Percentiles rank a stretch among this genome's conserved stretches.
These are phyloP conservation scores for Pseudogymnoascus sp. DNA, from an alignment of 2,329 filamentous ascomycete genomes.

Conservation along the genomic window DNA sequence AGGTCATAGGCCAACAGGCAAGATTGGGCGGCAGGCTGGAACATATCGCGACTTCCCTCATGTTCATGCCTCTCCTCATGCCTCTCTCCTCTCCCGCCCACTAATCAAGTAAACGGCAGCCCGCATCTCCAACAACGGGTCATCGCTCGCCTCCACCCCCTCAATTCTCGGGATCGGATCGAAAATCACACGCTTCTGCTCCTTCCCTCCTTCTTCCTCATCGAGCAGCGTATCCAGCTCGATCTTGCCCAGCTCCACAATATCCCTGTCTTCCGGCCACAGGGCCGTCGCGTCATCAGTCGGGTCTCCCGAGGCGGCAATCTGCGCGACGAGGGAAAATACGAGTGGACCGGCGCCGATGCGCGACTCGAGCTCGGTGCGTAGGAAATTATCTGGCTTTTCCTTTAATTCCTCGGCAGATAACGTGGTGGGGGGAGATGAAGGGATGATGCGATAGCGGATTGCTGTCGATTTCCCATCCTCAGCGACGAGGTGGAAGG, in stretches of 20 bases:
- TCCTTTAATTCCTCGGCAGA: conserved; percentile 29
- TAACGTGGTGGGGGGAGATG: conserved; percentile 33
- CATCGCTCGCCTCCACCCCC: conserved; percentile 42
- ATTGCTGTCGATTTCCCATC: conserved; percentile 36
- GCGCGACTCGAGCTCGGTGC: conserved; percentile 36
- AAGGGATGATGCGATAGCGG: conserved; percentile 41
- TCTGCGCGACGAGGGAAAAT: conserved; percentile 42
- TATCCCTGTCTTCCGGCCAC: conserved; percentile 42
- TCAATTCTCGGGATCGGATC: conserved; percentile 48
- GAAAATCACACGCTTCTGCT: conserved; percentile 46
- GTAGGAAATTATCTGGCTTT: conserved; percentile 38
- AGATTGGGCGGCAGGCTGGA: background rate
- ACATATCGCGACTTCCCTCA: background rate
- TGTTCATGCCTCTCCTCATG: conserved; percentile 21
- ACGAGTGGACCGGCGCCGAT: conserved; percentile 30
- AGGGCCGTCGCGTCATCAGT: conserved; percentile 40
- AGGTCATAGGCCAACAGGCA: background rate
- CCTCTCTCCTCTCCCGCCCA: conserved; percentile 42
- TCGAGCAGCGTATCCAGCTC: conserved; percentile 33
- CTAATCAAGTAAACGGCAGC: conserved; percentile 47
- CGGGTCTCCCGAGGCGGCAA: conserved; percentile 39
- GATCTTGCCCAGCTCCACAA: conserved; percentile 43
- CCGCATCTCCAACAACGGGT: conserved; percentile 47
- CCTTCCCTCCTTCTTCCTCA: conserved; percentile 32
- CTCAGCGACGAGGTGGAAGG: conserved; percentile 36